These are phyloP conservation scores for Pythium angustatum DNA, from an alignment of 352 stramenopile genomes.

Conservation along the genomic window DNA sequence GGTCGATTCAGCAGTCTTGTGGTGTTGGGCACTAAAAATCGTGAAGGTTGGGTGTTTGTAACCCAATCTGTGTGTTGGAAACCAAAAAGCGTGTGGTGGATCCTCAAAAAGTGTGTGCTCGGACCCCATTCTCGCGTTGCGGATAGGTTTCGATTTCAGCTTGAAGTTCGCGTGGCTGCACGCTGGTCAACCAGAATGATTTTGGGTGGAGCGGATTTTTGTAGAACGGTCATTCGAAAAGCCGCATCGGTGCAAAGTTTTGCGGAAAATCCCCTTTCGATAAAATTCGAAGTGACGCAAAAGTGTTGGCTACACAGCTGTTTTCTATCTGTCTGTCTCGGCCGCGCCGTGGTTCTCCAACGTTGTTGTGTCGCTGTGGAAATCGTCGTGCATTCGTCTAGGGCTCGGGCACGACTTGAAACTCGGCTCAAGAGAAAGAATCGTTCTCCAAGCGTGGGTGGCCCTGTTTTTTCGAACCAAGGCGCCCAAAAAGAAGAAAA, in stretches of 20 bases:
- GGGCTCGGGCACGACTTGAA: not conserved
- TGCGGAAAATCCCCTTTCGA: not conserved
- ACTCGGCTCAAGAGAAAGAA: not conserved
- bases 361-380: slow-evolving; percentile 2
- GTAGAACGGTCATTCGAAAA: slow-evolving; percentile 6
- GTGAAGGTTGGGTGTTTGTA: too few species aligned
- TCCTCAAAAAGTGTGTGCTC: too few species aligned
- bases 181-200: not conserved
- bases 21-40: too few species aligned
- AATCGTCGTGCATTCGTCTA: slow-evolving; percentile 11
- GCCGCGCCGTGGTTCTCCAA: too few species aligned
- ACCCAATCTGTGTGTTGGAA: too few species aligned
- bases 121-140: too few species aligned
- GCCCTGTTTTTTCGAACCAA: slow-evolving; percentile 22
- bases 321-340: slow-evolving; percentile 4
- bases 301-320: not conserved
- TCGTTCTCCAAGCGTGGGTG: not conserved
- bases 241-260: not conserved
- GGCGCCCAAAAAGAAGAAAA: slow-evolving; percentile 17
- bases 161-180: slow-evolving; percentile 14
- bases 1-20: too few species aligned
- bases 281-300: slow-evolving; percentile 1
- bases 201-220: too few species aligned
- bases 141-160: slow-evolving; percentile 11
- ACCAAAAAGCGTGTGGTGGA: too few species aligned